Evolutionary conservation across 2,329 filamentous ascomycete genomes (phyloP), one percentile per base, ranked within the genome.

Genomic region (Alternaria sp.): DNA sequence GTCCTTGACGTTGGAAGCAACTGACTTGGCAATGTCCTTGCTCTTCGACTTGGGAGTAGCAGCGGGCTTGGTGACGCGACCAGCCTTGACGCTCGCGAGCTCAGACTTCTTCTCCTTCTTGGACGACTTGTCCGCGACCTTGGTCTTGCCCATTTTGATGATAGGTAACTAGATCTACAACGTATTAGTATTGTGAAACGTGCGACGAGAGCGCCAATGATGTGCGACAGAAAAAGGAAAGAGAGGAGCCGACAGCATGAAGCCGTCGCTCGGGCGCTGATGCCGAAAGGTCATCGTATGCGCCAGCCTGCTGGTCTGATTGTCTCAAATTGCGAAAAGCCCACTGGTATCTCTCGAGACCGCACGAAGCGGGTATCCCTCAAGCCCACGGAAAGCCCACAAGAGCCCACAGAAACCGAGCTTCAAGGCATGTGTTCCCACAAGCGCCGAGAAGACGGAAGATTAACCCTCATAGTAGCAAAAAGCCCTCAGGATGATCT

Each of bases 41-140:
- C 88, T 86, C 84, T 91, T 91, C 65, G 85, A 82, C 82, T 89
- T 90, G 77, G 88, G 82, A 69, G 86, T 87, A 79, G 90, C 85
- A 65, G 87, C 84, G 57, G 89, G 78, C 85, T 93, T 94, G 83
- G 86, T 87, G 74, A 92, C 85, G 69, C 87, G 87, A 71, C 85
- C 89, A 72, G 85, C 86, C 85, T 92, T 92, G 81, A 89, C 88
- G 71, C 82, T 77, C 74, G 82, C 80, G 79, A 88, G 86, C 71
- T 81, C 79, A 66, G 74, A 77, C 83, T 87, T 88, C 82, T 88
- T 88, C 78, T 89, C 86, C 84, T 91, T 91, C 77, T 79, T 79
- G 68, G 73, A 75, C 56, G 69, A 63, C 67, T 74, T 78, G 67
- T 74, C 75, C 69, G 67, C 54, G 25, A 71, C 56, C 71, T 80